A percentile compares a stretch with the other conserved stretches of the same genome.
These are phyloP conservation scores for Entoloma clypeatum DNA, from an alignment of 1,284 basidiomycete genomes.

Conservation along the genomic window DNA sequence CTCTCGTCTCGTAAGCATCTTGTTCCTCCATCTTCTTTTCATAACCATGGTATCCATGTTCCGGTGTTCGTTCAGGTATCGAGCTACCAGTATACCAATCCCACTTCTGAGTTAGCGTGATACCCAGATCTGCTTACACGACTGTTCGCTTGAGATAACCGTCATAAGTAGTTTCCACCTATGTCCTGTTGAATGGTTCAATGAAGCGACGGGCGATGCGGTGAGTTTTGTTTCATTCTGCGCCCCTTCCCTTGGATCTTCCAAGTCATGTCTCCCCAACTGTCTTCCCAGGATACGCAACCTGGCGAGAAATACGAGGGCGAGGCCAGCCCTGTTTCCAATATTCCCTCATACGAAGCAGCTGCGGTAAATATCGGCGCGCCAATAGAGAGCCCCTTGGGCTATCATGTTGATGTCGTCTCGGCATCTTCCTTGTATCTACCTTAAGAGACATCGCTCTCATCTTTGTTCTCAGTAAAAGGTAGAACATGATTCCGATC, in stretches of 20 bases:
- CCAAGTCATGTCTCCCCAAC: conserved; percentile 19
- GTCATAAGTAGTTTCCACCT: no score
- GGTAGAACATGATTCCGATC: conserved; percentile 36
- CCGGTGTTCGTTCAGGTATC: no score
- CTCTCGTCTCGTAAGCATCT: no score
- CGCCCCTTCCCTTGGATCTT: background rate
- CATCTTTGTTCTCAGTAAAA: background rate
- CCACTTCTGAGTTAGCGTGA: no score
- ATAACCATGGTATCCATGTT: no score
- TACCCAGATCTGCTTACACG: no score
- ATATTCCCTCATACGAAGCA: conserved; percentile 24
- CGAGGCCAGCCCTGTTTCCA: conserved; percentile 16
- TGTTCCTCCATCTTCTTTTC: no score
- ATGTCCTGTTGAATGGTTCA: background rate
- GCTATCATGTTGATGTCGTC: conserved; percentile 38
- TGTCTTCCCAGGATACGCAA: conserved; percentile 20
- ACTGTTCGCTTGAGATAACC: no score
- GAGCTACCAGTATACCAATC: no score
- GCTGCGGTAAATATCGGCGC: conserved; percentile 30
- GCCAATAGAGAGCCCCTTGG: conserved; percentile 37
- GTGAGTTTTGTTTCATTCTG: background rate
- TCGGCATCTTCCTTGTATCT: conserved; percentile 34
- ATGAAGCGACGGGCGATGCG: background rate
- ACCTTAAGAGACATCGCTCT: background rate
- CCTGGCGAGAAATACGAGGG: conserved; percentile 19